A percentile compares a stretch with the other conserved stretches of the same genome.
Conservation (phyloP, 2,329 filamentous ascomycete species). For the Fulvia fulva region DNA sequence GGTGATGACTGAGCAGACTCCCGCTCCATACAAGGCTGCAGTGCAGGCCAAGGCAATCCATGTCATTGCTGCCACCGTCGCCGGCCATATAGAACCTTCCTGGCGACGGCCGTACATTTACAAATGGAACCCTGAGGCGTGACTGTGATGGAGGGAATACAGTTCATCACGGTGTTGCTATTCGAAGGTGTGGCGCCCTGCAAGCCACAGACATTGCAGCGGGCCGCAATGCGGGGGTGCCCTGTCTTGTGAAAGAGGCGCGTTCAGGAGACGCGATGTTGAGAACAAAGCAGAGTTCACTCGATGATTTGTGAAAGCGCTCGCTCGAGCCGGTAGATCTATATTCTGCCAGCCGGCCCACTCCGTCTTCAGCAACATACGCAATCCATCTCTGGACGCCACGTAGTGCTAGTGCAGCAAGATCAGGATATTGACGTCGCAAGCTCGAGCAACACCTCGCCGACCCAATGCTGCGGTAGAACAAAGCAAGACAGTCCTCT, state of each 20-base stretch:
- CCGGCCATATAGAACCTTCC: background rate
- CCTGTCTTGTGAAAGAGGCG: background rate
- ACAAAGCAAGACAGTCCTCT: background rate
- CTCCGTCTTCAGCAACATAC: background rate
- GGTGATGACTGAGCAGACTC: slow-evolving; percentile 47
- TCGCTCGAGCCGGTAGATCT: background rate
- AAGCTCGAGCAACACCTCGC: slow-evolving; percentile 6
- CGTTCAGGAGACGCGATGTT: background rate
- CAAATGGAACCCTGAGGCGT: no score
- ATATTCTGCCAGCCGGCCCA: background rate
- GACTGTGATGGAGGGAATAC: background rate
- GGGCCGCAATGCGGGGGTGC: background rate
- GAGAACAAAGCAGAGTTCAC: background rate
- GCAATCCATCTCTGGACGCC: background rate
- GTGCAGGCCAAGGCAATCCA: slow-evolving; percentile 32
- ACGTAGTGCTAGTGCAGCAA: background rate
- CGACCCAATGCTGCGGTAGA: slow-evolving; percentile 1
- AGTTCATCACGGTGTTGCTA: background rate
- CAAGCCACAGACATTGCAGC: background rate
- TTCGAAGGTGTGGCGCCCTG: background rate
- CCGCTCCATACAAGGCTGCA: slow-evolving; percentile 38
- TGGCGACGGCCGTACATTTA: background rate
- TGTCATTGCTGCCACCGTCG: slow-evolving; percentile 16
- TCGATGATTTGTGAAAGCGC: background rate
- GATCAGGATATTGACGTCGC: background rate